phyloP scores from a whole-genome alignment of 768 basidiomycete genomes.

The Boletus pseudopeckii region DNA sequence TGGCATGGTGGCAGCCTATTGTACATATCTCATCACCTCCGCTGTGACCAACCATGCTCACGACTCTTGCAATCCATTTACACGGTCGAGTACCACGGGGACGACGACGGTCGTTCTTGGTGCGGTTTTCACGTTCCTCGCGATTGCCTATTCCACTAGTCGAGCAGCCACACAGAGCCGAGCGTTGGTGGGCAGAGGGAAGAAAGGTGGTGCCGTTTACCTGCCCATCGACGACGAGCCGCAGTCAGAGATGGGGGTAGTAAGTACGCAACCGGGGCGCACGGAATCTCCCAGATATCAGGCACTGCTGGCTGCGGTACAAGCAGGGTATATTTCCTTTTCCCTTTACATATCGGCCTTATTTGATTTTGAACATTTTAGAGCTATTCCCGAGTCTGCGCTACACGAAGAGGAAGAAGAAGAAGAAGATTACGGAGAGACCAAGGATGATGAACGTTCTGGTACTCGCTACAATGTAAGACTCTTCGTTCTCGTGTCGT shows the following conservation, averaged over 20 bases:
- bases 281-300: slow-evolving; percentile 90
- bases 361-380: slow-evolving; percentile 25
- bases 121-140: slow-evolving; percentile 94
- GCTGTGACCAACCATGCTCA: slow-evolving; percentile 92
- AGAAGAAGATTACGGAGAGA: slow-evolving; percentile 69
- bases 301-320: slow-evolving; percentile 90
- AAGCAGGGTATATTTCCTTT: slow-evolving; percentile 69
- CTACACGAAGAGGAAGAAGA: slow-evolving; percentile 76
- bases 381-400: slow-evolving; percentile 91
- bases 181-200: slow-evolving; percentile 76
- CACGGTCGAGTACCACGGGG: slow-evolving; percentile 62
- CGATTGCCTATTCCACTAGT: slow-evolving; percentile 96
- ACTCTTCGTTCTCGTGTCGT: slow-evolving; percentile 1
- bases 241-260: slow-evolving; percentile 69
- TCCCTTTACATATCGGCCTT: not conserved
- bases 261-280: slow-evolving; percentile 78
- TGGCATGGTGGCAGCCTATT: slow-evolving; percentile 96
- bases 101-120: slow-evolving; percentile 88
- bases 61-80: slow-evolving; percentile 85
- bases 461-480: slow-evolving; percentile 93
- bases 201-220: slow-evolving; percentile 60
- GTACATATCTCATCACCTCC: slow-evolving; percentile 91
- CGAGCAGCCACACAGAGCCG: slow-evolving; percentile 94
- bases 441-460: slow-evolving; percentile 86
- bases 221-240: slow-evolving; percentile 52